Base-by-base conservation (phyloP, 2,329 filamentous ascomycete genomes). In the Lecanoromycetidae sp. region DNA sequence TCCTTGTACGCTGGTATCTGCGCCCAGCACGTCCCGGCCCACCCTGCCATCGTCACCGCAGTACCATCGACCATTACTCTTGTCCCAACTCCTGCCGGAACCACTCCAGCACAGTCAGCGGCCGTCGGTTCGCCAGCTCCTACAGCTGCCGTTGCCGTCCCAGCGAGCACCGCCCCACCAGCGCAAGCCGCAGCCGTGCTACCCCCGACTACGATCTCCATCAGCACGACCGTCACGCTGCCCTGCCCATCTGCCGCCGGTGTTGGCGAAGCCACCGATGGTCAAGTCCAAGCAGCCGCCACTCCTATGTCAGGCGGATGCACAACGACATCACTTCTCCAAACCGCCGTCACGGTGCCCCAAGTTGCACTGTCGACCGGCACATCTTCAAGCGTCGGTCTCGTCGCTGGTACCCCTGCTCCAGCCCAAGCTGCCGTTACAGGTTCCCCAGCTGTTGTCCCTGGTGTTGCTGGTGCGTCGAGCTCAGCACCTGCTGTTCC, bases 1-100 rank as follows among this genome's bases (percentile, higher is more conserved):
- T 75, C 76, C 58, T 94, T 85, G 77, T 82, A 95, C 72, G 82
- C 88, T 66, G 88, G 88, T 63, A 85, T 96, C 67, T 96, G 90
- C 70, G 87, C 84, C 49, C 68, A 75, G 44, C 81, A 82, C 66
- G 75, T 86, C 29, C 71, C 75, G 13, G 58, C 75, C 61, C 94
- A 95, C 76, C 87, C 88, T n/a, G 84, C 74, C 54, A 84, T 96
- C 58, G 77, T 86, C 60, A 93, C 84, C 41, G 36, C 79, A 76
- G 79, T 86, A 56, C 78, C 83, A 20, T 71, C 72, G 32, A 73
- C 72, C 46, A 75, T 81, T 64, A 70, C 67, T 5, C 63, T 73
- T n/a, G 60, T 61, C 23, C 65, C 66, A 26, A 71, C 77, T 59
- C 68, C 71, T 50, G 69, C 70, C 12, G 63, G 70, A 37, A 62